Evolutionary conservation across 2,329 filamentous ascomycete species (phyloP).

Genomic region (Aspergillus persii): DNA sequence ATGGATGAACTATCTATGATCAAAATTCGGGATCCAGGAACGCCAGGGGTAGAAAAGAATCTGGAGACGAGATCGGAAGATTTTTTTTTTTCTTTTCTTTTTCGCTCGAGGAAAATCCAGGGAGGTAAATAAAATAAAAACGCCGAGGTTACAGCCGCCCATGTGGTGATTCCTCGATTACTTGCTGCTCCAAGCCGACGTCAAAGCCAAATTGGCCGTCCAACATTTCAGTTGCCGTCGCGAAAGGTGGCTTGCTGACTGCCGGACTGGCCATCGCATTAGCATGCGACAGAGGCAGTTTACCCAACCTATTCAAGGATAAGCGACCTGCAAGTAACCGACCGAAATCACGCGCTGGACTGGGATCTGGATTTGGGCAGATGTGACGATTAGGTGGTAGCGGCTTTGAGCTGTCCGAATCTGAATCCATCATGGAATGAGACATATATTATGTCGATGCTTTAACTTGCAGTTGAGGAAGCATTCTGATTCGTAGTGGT

Average conservation of each 20-base stretch:
- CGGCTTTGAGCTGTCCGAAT: background rate
- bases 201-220: background rate
- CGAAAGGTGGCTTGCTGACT: slow-evolving; percentile 10
- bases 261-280: background rate
- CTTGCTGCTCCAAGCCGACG: background rate
- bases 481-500: background rate
- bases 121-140: background rate
- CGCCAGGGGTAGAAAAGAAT: background rate
- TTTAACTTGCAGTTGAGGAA: background rate
- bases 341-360: slow-evolving; percentile 28
- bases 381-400: slow-evolving; percentile 1
- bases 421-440: background rate
- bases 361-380: slow-evolving; percentile 20
- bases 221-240: background rate
- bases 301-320: slow-evolving; percentile 3
- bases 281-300: background rate
- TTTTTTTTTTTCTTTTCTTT: background rate
- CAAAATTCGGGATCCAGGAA: background rate
- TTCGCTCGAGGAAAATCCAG: background rate
- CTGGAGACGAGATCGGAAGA: background rate
- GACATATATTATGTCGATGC: background rate
- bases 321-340: slow-evolving; percentile 29
- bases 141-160: background rate
- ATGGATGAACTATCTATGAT: background rate
- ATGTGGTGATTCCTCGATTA: background rate